phyloP scores from a whole-genome alignment of 2,329 filamentous ascomycete species.

The Aspergillus quadricinctus region DNA sequence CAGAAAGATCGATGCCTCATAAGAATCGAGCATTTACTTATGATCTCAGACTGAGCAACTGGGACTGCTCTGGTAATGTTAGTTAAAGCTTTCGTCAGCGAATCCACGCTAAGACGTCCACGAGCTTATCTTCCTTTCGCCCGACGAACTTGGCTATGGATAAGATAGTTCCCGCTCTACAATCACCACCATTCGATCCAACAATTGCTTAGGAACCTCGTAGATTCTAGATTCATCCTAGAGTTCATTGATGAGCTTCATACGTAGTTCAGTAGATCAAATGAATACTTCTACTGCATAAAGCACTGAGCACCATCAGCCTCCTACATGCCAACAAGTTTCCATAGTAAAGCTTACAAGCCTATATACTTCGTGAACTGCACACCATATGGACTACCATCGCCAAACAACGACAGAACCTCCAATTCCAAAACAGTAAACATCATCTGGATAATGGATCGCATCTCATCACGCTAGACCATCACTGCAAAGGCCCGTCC shows the following conservation, averaged over 20 bases:
- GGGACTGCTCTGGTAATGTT: background rate
- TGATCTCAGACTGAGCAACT: background rate
- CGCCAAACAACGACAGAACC: background rate
- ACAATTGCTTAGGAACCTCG: background rate
- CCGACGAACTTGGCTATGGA: background rate
- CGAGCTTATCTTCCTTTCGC: background rate
- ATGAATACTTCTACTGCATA: background rate
- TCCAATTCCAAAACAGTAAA: background rate
- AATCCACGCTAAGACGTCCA: background rate
- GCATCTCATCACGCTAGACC: background rate
- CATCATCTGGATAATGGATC: no score
- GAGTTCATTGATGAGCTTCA: background rate
- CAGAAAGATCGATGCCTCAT: background rate
- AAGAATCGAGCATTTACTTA: background rate
- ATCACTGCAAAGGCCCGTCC: constrained; percentile 4
- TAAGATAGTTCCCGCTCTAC: background rate
- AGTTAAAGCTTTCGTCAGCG: background rate
- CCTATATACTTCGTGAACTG: background rate
- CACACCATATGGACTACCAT: no score
- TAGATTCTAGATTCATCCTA: background rate
- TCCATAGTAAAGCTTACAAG: background rate
- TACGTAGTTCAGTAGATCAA: background rate
- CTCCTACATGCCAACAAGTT: background rate
- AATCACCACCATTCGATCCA: background rate
- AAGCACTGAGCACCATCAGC: background rate